Percentiles rank a stretch among this genome's conserved stretches.
These are phyloP conservation scores for Pseudoscleropodium purum DNA, from an alignment of 225 moss, liverwort and hornwort genomes.

Conservation along the genomic window DNA sequence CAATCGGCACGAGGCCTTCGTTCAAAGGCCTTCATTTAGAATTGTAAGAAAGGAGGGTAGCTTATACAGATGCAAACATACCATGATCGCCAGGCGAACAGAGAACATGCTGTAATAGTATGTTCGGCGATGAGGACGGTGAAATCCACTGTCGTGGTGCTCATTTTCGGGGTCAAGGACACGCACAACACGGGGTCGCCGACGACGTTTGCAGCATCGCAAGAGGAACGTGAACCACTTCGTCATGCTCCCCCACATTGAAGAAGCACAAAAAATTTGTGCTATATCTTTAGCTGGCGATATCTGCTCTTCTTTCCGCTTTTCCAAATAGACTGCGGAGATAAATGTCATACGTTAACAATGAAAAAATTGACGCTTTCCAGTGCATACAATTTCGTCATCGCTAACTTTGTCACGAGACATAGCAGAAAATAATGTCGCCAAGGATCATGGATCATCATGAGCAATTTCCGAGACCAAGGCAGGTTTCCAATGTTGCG, in stretches of 20 bases:
- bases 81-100: slow-evolving; percentile 59
- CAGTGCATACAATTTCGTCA: background rate
- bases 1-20: background rate
- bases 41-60: background rate
- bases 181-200: slow-evolving; percentile 18
- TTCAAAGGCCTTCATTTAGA: background rate
- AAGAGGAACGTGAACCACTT: slow-evolving; percentile 41
- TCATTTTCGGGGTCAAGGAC: slow-evolving; percentile 34
- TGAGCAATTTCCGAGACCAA: background rate
- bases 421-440: background rate
- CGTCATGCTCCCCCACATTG: slow-evolving; percentile 35
- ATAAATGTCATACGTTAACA: background rate
- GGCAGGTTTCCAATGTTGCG: background rate
- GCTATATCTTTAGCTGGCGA: slow-evolving; percentile 3
- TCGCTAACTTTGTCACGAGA: background rate
- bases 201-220: slow-evolving; percentile 34
- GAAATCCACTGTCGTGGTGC: slow-evolving; percentile 21
- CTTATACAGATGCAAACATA: slow-evolving; percentile 2
- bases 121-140: slow-evolving; percentile 37
- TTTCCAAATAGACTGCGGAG: slow-evolving; percentile 6
- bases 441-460: background rate
- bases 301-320: slow-evolving; percentile 15
- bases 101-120: slow-evolving; percentile 65
- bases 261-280: background rate
- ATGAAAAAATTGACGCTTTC: background rate